Evolutionary conservation across 2,329 filamentous ascomycete genomes (phyloP).

Genomic region (Eutypella sp.): DNA sequence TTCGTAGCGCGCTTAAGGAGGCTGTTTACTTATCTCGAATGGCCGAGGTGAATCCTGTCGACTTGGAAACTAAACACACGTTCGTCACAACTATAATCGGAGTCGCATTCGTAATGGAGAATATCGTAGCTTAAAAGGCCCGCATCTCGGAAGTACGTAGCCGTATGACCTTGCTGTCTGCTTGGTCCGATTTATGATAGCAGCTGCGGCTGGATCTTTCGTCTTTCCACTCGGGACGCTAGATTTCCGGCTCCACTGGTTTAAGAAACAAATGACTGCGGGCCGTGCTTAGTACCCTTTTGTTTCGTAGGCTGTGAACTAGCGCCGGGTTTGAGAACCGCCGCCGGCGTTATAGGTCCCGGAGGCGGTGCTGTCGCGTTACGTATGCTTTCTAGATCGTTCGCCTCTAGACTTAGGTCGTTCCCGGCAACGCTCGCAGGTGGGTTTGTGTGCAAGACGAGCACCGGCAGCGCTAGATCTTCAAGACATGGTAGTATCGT

Average conservation of each 20-base stretch:
- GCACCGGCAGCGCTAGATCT: neutral
- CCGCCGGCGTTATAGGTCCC: neutral
- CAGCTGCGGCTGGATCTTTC: too few relatives aligned
- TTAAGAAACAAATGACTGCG: neutral
- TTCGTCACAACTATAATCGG: too few relatives aligned
- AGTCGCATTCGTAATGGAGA: too few relatives aligned
- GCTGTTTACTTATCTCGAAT: neutral
- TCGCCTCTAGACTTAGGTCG: neutral
- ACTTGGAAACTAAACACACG: too few relatives aligned
- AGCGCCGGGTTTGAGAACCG: neutral
- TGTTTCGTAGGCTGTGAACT: neutral
- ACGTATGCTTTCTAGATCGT: neutral
- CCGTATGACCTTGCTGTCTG: too few relatives aligned
- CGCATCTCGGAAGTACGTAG: too few relatives aligned
- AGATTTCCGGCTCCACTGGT: neutral
- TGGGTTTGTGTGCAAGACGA: neutral
- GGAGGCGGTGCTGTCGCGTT: neutral
- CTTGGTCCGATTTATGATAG: too few relatives aligned
- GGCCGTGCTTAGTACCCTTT: neutral
- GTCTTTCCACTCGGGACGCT: neutral
- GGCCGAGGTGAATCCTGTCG: neutral
- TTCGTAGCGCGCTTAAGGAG: neutral
- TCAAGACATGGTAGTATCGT: constrained; percentile 1
- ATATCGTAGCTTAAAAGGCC: too few relatives aligned
- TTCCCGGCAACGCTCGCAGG: neutral